Conservation (phyloP, 202 grass and related monocot species). For the Panicum virgatum region DNA sequence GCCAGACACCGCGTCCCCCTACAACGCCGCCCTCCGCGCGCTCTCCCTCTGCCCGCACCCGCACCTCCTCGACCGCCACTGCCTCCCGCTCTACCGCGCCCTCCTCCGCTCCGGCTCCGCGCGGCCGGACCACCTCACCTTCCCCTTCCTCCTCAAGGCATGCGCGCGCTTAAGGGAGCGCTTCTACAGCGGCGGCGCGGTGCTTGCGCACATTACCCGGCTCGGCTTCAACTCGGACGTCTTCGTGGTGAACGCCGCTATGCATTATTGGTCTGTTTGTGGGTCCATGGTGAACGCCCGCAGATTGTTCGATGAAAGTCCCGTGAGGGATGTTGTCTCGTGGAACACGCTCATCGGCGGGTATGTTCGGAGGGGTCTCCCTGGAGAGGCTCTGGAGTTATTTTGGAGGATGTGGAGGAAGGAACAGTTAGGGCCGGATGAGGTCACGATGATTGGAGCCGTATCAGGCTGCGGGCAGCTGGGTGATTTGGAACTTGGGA, state of each 20-base stretch:
- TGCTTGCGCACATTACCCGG: constrained; percentile 42
- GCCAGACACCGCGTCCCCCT: constrained; percentile 21
- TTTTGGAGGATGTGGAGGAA: constrained; percentile 46
- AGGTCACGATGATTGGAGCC: constrained; percentile 53
- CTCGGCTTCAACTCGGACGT: constrained; percentile 52
- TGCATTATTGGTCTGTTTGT: constrained; percentile 33
- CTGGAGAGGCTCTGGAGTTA: constrained; percentile 32
- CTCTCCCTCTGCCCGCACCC: constrained; percentile 39
- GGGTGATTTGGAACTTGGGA: constrained; percentile 45
- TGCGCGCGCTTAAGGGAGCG: constrained; percentile 6
- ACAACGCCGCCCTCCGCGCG: constrained; percentile 24
- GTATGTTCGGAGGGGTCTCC: constrained; percentile 42
- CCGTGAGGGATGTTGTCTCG: constrained; percentile 49
- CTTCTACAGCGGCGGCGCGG: constrained; percentile 20
- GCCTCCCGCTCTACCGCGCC: constrained; percentile 54
- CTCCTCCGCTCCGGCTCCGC: constrained; percentile 43
- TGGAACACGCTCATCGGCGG: constrained; percentile 65
- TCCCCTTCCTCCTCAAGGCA: constrained; percentile 61
- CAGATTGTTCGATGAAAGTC: constrained; percentile 55
- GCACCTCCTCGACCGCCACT: constrained; percentile 24
- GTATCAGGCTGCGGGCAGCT: constrained; percentile 33
- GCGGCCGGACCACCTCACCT: constrained; percentile 61
- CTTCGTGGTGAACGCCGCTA: constrained; percentile 59
- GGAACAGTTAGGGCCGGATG: constrained; percentile 35
- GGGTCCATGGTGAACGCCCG: constrained; percentile 19